A percentile compares a stretch with the other conserved stretches of the same genome.
Conservation (phyloP, 169 alveolate genomes). For the Plasmodium malariae region DNA sequence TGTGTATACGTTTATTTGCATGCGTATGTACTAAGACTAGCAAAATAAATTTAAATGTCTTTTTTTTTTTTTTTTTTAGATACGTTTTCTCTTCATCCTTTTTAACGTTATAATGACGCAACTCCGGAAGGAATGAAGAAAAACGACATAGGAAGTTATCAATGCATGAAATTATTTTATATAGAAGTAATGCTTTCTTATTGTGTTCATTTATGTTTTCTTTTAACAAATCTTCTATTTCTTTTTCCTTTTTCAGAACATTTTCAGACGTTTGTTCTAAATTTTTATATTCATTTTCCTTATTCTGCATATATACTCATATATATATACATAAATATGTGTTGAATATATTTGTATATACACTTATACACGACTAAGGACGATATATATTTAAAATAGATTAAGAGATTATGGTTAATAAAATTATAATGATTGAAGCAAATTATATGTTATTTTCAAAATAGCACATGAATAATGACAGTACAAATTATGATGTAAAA, state of each 20-base stretch:
- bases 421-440: neutral
- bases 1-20: neutral
- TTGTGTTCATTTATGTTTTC: slow-evolving; percentile 72
- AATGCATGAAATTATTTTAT: slow-evolving; percentile 63
- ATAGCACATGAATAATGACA: too few species aligned
- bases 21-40: neutral
- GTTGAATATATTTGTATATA: neutral
- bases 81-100: slow-evolving; percentile 67
- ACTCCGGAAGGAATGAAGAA: slow-evolving; percentile 62
- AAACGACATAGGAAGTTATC: slow-evolving; percentile 67
- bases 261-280: slow-evolving; percentile 43
- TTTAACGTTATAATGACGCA: slow-evolving; percentile 67
- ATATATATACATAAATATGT: slow-evolving; percentile 2
- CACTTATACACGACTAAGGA: neutral
- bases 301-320: slow-evolving; percentile 18
- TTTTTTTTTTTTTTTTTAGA: neutral
- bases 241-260: slow-evolving; percentile 42
- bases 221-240: slow-evolving; percentile 40
- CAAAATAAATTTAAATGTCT: neutral
- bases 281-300: slow-evolving; percentile 43
- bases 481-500: too few species aligned
- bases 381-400: neutral
- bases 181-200: slow-evolving; percentile 33
- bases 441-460: too few species aligned
- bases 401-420: neutral